Evolutionary conservation across 257 asterid species (phyloP).

Genomic region (Leptodermis oblonga): DNA sequence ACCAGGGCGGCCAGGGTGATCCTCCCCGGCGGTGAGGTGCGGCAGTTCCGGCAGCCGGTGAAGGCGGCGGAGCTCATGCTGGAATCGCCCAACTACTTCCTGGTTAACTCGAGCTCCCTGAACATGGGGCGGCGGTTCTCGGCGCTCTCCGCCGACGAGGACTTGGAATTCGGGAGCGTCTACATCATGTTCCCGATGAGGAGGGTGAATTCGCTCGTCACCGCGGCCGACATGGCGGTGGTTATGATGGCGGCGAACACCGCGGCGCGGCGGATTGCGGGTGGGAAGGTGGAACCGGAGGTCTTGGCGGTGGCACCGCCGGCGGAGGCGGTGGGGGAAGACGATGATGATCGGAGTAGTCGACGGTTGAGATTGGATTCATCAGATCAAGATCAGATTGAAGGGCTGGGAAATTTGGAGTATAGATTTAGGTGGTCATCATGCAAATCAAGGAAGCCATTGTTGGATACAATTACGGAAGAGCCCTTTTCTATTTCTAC

Average conservation of each 20-base stretch:
- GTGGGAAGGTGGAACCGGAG: slow-evolving; percentile 27
- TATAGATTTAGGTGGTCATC: slow-evolving; percentile 16
- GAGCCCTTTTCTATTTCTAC: slow-evolving; percentile 23
- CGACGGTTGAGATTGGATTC: slow-evolving; percentile 10
- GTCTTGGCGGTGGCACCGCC: not conserved
- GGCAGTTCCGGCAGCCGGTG: slow-evolving; percentile 26
- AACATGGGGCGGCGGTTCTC: slow-evolving; percentile 37
- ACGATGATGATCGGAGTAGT: not conserved
- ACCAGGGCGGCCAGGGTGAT: slow-evolving; percentile 30
- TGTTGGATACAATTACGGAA: slow-evolving; percentile 37
- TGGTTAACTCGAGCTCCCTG: slow-evolving; percentile 31
- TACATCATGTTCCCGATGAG: slow-evolving; percentile 54
- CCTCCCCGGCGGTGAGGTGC: slow-evolving; percentile 33
- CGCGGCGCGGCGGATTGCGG: slow-evolving; percentile 28
- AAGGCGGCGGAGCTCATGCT: slow-evolving; percentile 45
- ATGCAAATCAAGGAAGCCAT: slow-evolving; percentile 35
- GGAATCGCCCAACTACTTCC: slow-evolving; percentile 30
- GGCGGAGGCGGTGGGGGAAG: not conserved
- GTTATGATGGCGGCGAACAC: slow-evolving; percentile 37
- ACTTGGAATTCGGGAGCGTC: slow-evolving; percentile 39
- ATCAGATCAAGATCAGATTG: slow-evolving; percentile 11
- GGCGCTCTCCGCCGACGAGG: slow-evolving; percentile 47
- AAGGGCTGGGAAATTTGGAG: slow-evolving; percentile 19
- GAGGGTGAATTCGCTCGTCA: slow-evolving; percentile 40
- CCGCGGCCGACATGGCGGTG: slow-evolving; percentile 40